Percentiles rank a stretch among this genome's conserved stretches.
Conservation (phyloP, 768 basidiomycete genomes). For the Pisolithus albus region DNA sequence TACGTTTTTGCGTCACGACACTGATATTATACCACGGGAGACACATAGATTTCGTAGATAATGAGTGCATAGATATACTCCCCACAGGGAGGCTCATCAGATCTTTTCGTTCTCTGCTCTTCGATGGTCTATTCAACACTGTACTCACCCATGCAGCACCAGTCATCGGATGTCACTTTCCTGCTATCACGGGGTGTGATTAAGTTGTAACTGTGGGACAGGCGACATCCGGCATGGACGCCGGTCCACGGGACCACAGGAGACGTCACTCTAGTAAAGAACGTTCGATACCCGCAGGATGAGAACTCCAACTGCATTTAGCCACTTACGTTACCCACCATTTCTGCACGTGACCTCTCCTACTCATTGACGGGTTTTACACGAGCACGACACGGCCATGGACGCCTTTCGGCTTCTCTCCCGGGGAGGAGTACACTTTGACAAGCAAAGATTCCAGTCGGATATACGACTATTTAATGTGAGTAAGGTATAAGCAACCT, state of each 20-base stretch:
- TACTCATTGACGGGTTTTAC: not conserved
- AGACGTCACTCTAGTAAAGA: too few species aligned
- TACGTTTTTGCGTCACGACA: not conserved
- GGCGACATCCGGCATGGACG: too few species aligned
- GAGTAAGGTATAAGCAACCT: constrained; percentile 9
- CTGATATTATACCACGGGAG: not conserved
- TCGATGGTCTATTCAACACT: not conserved
- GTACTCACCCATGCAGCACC: too few species aligned
- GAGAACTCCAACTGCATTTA: not conserved
- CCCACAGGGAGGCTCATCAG: not conserved
- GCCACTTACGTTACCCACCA: too few species aligned
- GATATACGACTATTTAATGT: constrained; percentile 73
- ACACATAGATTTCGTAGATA: not conserved
- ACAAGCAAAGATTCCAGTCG: constrained; percentile 64
- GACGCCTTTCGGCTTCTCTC: constrained; percentile 89
- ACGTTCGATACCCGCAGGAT: too few species aligned
- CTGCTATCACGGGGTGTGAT: too few species aligned
- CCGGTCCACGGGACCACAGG: too few species aligned
- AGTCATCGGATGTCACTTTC: too few species aligned
- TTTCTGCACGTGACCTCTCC: not conserved
- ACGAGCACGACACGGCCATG: constrained; percentile 33
- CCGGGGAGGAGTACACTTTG: constrained; percentile 75
- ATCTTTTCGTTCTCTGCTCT: not conserved
- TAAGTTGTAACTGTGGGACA: too few species aligned
- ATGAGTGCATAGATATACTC: not conserved